Evolutionary conservation across 2,329 filamentous ascomycete species (phyloP), one percentile per base, ranked within the genome.

Genomic region (Xylariales sp.): DNA sequence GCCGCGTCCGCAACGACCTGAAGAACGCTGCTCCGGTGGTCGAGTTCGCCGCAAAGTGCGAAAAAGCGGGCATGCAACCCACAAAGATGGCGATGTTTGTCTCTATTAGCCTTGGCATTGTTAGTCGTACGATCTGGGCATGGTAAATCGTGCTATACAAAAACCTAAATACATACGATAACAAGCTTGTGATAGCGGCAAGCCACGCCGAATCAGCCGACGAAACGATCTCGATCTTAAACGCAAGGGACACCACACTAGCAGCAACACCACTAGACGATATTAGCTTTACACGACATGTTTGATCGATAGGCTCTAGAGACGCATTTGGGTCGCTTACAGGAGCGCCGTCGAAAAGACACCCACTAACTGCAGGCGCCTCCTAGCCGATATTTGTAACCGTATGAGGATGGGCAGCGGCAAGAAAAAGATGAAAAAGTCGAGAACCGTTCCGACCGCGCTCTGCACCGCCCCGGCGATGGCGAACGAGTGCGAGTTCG

Each of bases 361-460:
- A 14, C 5, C 28, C 16, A 28, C n/a, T 60, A 73, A 50, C 39
- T 63, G 62, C 6, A 72, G 18, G 1, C 64, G 63, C 23, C 49
- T 49, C 16, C 34, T 45, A 1, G 52, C 28, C 2, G 63, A 36
- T 59, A 72, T 61, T 34, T 71, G 43, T 0, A 72, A 64, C 0
- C 28, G 43, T 53, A 58, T 28, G 3, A 73, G 56, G 9, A 67
- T 49, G 0, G 70, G 69, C 0, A 68, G 28, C 0, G 70, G 70
- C 28, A 73, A 49, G 3, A 73, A 2, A 41, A 73, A 72, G 41
- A 72, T 71, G 39, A 67, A 72, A n/a, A 71, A 41, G 41, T 73
- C 57, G 10, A 65, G 3, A 34, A 68, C 36, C 2, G 50, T 62
- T 12, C 64, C 18, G 23, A 62, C 14, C 12, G 67, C 45, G 30